Evolutionary conservation across 2,329 filamentous ascomycete genomes (phyloP).

Genomic region (Diaporthe sp.): DNA sequence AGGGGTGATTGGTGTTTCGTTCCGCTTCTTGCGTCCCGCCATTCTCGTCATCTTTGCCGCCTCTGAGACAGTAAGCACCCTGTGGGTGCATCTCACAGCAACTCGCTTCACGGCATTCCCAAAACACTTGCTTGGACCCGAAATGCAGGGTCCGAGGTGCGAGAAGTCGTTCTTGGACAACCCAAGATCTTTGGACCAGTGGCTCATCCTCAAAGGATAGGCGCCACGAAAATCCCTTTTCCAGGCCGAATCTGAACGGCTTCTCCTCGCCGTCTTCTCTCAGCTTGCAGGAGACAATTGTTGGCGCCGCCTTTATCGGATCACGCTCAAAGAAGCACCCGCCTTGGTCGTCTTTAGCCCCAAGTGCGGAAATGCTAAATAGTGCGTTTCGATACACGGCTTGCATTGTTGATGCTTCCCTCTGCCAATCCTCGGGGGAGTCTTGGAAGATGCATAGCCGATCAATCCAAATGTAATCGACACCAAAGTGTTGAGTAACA

Average conservation of each 20-base stretch:
- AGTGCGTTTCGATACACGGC: not conserved
- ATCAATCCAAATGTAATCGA: not conserved
- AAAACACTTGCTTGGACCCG: not conserved
- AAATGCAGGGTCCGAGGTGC: slow-evolving; percentile 19
- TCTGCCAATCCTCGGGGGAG: not conserved
- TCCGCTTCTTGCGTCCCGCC: not conserved
- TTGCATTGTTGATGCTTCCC: not conserved
- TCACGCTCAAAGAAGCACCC: not conserved
- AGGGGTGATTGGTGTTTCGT: not conserved
- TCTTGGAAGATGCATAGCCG: not conserved
- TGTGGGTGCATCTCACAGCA: not conserved
- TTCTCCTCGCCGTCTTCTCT: slow-evolving; percentile 2
- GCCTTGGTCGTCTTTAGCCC: not conserved
- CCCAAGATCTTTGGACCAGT: not conserved
- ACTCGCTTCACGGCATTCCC: slow-evolving; percentile 6
- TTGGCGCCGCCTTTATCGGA: not conserved
- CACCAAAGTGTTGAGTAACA: not conserved
- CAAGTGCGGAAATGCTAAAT: not conserved
- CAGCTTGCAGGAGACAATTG: not conserved
- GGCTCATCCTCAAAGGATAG: not conserved
- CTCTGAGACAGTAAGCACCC: not conserved
- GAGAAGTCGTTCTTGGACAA: slow-evolving; percentile 10
- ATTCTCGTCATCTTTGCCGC: not conserved
- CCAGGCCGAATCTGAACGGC: not conserved
- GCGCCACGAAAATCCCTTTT: not conserved